Conservation (phyloP, 2,329 filamentous ascomycete species). For the Paecilomyces niveus region DNA sequence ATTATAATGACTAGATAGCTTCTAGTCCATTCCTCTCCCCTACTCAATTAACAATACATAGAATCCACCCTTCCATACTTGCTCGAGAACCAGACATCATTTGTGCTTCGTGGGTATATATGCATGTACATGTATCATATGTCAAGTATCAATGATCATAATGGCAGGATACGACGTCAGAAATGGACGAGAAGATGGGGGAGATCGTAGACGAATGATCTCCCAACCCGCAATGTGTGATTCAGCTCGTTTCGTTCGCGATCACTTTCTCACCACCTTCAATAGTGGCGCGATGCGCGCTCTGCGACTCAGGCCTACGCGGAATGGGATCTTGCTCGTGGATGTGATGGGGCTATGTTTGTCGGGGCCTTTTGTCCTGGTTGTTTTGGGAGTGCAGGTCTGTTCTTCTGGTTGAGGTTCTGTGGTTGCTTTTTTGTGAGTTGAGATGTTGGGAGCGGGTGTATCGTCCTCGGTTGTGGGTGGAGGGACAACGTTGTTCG, state of each 20-base stretch:
- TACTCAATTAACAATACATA: background rate
- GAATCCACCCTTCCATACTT: background rate
- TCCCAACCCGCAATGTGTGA: background rate
- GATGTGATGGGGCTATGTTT: constrained; percentile 36
- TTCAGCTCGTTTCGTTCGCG: background rate
- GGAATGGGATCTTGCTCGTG: constrained; percentile 33
- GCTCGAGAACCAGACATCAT: background rate
- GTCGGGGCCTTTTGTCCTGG: constrained; percentile 18
- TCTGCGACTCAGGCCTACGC: constrained; percentile 44
- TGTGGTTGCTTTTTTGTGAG: background rate
- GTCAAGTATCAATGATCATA: background rate
- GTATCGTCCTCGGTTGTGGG: constrained; percentile 1
- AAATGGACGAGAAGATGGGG: background rate
- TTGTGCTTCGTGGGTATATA: background rate
- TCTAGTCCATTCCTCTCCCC: background rate
- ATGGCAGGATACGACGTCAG: background rate
- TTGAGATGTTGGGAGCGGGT: background rate
- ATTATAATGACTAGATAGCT: too few species aligned
- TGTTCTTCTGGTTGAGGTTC: background rate
- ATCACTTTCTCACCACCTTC: constrained; percentile 36
- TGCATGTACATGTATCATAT: background rate
- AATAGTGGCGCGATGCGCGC: constrained; percentile 44
- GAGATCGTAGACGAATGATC: background rate
- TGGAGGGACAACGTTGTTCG: background rate
- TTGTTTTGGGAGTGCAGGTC: background rate